phyloP scores from a whole-genome alignment of 768 basidiomycete species.

The Trametes cubensis region DNA sequence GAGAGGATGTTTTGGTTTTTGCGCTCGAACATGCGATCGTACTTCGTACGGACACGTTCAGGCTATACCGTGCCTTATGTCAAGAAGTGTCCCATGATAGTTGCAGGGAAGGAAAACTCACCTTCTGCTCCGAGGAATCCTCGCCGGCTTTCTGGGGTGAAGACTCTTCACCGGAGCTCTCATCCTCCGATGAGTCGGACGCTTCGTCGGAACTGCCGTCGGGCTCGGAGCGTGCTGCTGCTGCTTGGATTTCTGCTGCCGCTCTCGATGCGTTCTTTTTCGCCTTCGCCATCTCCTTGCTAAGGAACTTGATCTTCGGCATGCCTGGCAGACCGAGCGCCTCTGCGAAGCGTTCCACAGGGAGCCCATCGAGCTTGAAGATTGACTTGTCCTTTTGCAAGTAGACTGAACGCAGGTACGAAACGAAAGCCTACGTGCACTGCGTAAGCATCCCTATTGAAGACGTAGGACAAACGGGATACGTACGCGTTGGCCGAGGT shows the following conservation, averaged over 20 bases:
- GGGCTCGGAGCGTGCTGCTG: conserved; percentile 35
- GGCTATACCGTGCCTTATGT: conserved; percentile 24
- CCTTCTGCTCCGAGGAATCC: conserved; percentile 43
- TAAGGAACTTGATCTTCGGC: conserved; percentile 91
- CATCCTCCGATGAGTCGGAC: conserved; percentile 24
- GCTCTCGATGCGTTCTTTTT: conserved; percentile 73
- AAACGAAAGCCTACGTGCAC: conserved; percentile 80
- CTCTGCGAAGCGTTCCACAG: conserved; percentile 82
- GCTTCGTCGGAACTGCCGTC: conserved; percentile 31
- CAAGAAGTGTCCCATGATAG: background rate
- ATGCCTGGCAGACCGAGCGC: conserved; percentile 92
- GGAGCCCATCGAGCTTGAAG: conserved; percentile 84
- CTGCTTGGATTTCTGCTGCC: conserved; percentile 35
- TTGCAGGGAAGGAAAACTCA: conserved; percentile 28
- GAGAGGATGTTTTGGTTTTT: conserved; percentile 94
- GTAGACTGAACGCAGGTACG: conserved; percentile 90
- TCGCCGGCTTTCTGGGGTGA: conserved; percentile 11
- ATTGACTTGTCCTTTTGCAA: conserved; percentile 93
- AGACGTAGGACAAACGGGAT: background rate
- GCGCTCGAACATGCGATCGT: conserved; percentile 96
- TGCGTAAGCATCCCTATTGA: background rate
- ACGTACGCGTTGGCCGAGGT: conserved; percentile 88
- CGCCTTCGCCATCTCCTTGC: conserved; percentile 64
- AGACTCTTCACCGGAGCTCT: conserved; percentile 32
- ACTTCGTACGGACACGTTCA: conserved; percentile 78